Base-by-base conservation (phyloP, 2,329 filamentous ascomycete genomes). In the Exophiala oligosperma region DNA sequence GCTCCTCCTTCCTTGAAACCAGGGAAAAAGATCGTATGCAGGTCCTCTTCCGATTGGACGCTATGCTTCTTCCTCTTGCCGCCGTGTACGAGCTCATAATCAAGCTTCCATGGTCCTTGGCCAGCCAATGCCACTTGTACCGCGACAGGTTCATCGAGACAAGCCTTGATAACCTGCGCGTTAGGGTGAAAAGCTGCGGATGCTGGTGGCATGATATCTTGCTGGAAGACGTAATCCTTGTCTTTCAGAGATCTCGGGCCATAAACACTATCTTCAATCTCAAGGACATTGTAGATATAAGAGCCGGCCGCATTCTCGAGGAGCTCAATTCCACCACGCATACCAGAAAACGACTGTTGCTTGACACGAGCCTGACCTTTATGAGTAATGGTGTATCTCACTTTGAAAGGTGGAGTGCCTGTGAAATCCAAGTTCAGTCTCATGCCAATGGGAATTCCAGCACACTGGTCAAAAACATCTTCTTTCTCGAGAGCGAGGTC, bases 391-490 rank as follows among this genome's bases (percentile, higher is more conserved):
- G 87, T 86, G 71, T 97, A 99, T 23, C 81, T 79, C 47, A 99
- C 80, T n/a, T 81, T 79, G 75, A 99, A 99, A 1, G 93, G 93
- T 47, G 95, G 93, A 0, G 92, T 96, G 60, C 94, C 94, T 28
- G 93, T 89, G 40, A 99, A 81, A 70, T 97, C 92, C 50, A 99
- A 77, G 68, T 94, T 89, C 43, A 99, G 90, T 9, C 89, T 84
- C 54, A 99, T 82, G 41, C 94, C 94, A 61, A 99, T 90, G 0
- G 94, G 91, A 69, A 92, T 96, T 49, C 92, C 92, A 37, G 92
- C 93, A 72, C 94, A 99, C 71, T 95, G 96, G 73, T 99, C 94
- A 52, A 91, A 89, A 44, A 99, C 92, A 62, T 92, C 88, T 66
- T 96, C 89, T 5, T 86, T 81, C 32, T 82, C 83, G 50, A 99